Base-by-base conservation (phyloP, 164 flowering plant genomes). In the Pachysandra terminalis region DNA sequence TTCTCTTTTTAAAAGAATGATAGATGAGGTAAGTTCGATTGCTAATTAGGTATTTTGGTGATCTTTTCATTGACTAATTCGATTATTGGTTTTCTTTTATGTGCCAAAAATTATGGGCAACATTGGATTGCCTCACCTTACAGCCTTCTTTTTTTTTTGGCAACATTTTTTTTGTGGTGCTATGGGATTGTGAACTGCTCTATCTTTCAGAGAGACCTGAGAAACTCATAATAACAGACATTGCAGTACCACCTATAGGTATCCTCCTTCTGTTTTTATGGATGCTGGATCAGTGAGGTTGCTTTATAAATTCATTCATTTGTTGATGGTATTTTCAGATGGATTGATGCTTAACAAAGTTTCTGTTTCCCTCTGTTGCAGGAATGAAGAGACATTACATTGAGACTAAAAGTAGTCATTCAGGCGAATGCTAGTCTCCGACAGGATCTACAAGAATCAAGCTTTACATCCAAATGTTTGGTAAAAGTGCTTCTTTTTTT, bases 141-240 rank as follows among this genome's bases (percentile, higher is more conserved):
- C 24, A 24, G 21, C 23, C 8, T 62, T 35, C 28, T 54, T 59
- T 63, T 3, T 28, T 51, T 32, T 40, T 35, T 6, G 59, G 27
- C 32, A 35, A 48, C 22, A 53, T 56, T 61, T 59, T 52, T 63
- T 27, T 53, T 21, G 41, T 13, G 65, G 64, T 70, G 35, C 49
- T 67, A 59, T 89, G 93, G 99, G 97, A 92, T 65, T 88, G 95
- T 77, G 97, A 96, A 65, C 68, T 96, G 77, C 98, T 96, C 72
- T 79, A 85, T 74, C 79, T 93, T 54, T 59, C 66, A 41, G 90
- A 86, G 60, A 81, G 98, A 78, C 99, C 99, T 19, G 97, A 96
- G 76, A 96, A 90, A 41, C 87, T 93, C 66, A 77, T 93, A 40
- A 57, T 90, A 52, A 85, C 87, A 23, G 83, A 73, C 74, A 85